Percentiles rank a stretch among this genome's conserved stretches.
These are phyloP conservation scores for Magnolia changhungtana DNA, from an alignment of 164 flowering plant genomes.

Conservation along the genomic window DNA sequence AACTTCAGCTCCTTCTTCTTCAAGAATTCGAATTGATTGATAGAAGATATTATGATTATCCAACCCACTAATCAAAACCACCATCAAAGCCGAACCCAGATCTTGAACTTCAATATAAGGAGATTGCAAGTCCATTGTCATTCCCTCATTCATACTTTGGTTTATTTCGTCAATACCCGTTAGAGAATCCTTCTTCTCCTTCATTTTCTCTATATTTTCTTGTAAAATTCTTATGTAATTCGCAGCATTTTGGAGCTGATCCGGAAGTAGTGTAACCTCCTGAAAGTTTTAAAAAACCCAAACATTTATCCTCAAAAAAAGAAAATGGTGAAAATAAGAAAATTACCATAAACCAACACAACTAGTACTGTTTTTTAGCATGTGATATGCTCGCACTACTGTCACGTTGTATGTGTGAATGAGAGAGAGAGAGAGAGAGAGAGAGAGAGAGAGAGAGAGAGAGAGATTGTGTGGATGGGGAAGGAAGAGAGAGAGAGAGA, in stretches of 20 bases:
- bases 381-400: not conserved
- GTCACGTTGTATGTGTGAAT: not conserved
- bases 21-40: conserved; percentile 40
- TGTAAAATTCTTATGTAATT: conserved; percentile 54
- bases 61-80: conserved; percentile 41
- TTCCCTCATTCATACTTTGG: not conserved
- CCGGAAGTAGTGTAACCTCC: conserved; percentile 42
- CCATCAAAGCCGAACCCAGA: conserved; percentile 40
- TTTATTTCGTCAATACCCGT: conserved; percentile 8
- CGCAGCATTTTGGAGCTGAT: conserved; percentile 56
- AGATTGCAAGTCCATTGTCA: not conserved
- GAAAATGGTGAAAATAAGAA: not conserved
- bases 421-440: too few species aligned
- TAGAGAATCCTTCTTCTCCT: conserved; percentile 40
- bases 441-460: too few species aligned
- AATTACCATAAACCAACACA: not conserved
- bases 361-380: not conserved
- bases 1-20: conserved; percentile 63
- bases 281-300: conserved; percentile 9
- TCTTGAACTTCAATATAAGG: conserved; percentile 44
- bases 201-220: conserved; percentile 49
- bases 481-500: not conserved
- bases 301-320: not conserved
- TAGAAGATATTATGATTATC: conserved; percentile 45
- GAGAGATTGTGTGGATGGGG: too few species aligned